phyloP scores from a whole-genome alignment of 768 basidiomycete species.

The Trametes sanguinea region DNA sequence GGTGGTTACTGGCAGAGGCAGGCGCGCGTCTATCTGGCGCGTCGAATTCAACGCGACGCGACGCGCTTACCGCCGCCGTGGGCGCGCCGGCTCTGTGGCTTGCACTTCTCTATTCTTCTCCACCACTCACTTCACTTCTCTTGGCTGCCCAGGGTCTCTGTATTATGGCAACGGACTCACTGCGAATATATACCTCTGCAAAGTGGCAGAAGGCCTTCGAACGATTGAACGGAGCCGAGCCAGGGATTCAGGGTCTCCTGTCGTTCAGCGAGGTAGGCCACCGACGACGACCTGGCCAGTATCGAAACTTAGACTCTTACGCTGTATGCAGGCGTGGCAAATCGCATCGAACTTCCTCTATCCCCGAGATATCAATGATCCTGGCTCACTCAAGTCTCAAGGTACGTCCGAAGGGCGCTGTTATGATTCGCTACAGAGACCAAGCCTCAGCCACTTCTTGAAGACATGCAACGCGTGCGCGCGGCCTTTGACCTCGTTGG shows the following conservation, averaged over 20 bases:
- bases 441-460: neutral
- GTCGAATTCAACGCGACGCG: conserved; percentile 6
- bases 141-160: neutral
- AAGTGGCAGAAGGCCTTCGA: conserved; percentile 35
- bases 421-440: conserved; percentile 8
- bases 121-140: neutral
- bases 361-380: conserved; percentile 53
- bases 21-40: no score
- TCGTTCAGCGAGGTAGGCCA: conserved; percentile 58
- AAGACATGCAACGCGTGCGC: conserved; percentile 52
- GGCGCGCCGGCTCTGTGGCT: neutral
- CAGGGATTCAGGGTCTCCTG: conserved; percentile 39
- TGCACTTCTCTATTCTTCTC: neutral
- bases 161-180: conserved; percentile 24
- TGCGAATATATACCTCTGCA: conserved; percentile 25
- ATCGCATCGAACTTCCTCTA: conserved; percentile 54
- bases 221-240: conserved; percentile 32
- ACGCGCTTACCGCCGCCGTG: neutral
- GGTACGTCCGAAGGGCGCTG: conserved; percentile 27
- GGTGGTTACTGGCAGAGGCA: no score
- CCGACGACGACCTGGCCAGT: neutral
- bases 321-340: conserved; percentile 55
- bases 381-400: conserved; percentile 32
- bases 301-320: neutral
- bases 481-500: conserved; percentile 61